Base-by-base conservation (phyloP, 495 filamentous ascomycete genomes). In the Penicillium atrosanguineum region DNA sequence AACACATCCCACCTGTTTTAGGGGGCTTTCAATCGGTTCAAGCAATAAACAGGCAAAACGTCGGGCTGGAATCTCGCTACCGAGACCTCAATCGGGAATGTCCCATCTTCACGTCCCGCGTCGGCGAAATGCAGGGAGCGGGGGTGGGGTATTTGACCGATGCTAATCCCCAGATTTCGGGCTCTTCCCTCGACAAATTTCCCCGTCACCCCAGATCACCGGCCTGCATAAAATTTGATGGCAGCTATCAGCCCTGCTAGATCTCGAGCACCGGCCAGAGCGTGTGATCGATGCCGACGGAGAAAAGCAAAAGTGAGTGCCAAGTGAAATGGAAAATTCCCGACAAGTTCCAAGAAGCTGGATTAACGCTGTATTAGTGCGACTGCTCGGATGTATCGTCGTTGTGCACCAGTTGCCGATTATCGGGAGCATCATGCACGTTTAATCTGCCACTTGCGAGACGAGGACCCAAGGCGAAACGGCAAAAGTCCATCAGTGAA, bases 211-310 rank as follows among this genome's bases (percentile, higher is more conserved):
- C 44, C 23, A 12, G 26, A 47, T 34, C 14, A 5, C 23, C 2
- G 3, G 4, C 2, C 14, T 16, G 18, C 18, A 36, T 12, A 14
- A 29, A 4, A 43, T 52, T 20, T 48, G 15, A 57, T 57, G 55
- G 44, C 50, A 39, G 38, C 36, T 15, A n/a, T 26, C 20, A 41
- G 45, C 28, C 31, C 50, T 46, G 26, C 45, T 48, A 20, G 47
- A 36, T 44, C 44, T 16, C 56, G 60, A 9, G 28, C 48, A 36
- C 29, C 40, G 3, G 36, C 16, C 42, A 55, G 60, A 20, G 60
- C 60, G 37, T 63, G 60, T 41, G 60, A 63, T 53, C 56, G 56
- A 50, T 63, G 60, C 39, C 60, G 60, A 42, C 60, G 56, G 56
- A 50, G 56, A 53, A 63, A 63, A 56, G 52, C 56, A 28, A 63